A percentile compares a stretch with the other conserved stretches of the same genome.
Evolutionary conservation across 768 basidiomycete species (phyloP).

Genomic region (Neoboletus brunneissimus): DNA sequence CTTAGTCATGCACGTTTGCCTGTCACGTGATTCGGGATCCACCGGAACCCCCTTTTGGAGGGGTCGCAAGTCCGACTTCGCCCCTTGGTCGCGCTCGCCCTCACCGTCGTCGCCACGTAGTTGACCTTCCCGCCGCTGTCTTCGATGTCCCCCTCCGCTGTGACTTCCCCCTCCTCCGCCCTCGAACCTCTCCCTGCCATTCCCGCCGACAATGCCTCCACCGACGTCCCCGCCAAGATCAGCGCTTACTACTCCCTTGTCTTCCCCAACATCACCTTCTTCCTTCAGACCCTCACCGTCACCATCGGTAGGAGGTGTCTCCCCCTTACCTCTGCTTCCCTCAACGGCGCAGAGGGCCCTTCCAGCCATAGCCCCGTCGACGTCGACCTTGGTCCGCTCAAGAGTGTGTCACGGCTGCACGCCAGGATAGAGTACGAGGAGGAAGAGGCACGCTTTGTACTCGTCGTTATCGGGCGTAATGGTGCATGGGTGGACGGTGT

Average conservation of each 20-base stretch:
- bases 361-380: constrained; percentile 51
- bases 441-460: constrained; percentile 81
- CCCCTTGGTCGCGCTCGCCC: constrained; percentile 7
- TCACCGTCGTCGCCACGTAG: constrained; percentile 9
- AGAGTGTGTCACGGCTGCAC: constrained; percentile 96
- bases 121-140: constrained; percentile 8
- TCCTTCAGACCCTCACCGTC: constrained; percentile 91
- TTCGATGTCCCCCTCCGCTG: constrained; percentile 27
- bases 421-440: constrained; percentile 94
- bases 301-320: constrained; percentile 90
- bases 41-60: constrained; percentile 11
- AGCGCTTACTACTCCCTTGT: constrained; percentile 92
- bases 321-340: constrained; percentile 53
- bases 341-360: constrained; percentile 43
- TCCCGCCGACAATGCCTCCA: constrained; percentile 2
- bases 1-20: constrained; percentile 19
- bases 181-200: constrained; percentile 4
- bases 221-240: constrained; percentile 64
- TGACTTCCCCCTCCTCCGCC: constrained; percentile 6
- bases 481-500: constrained; percentile 98
- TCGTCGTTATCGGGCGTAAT: constrained; percentile 92
- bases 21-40: constrained; percentile 18
- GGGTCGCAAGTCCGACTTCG: neutral
- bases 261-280: constrained; percentile 94
- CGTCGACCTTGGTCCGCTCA: constrained; percentile 92